Evolutionary conservation across 441 rosid genomes (phyloP), one percentile per base, ranked within the genome.

Genomic region (Bocquillonia castaneifolia): DNA sequence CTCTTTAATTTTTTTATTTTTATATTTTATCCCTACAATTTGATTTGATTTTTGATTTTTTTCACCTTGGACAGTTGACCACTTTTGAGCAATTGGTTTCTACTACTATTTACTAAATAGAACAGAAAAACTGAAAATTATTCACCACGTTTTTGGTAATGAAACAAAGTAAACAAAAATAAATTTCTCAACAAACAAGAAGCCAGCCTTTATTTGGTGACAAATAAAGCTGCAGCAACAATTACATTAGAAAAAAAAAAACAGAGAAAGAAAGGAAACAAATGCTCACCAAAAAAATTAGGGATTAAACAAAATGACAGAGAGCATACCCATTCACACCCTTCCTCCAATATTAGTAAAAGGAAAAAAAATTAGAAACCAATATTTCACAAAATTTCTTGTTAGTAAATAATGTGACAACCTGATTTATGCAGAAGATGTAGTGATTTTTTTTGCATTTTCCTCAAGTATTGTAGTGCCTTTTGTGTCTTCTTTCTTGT

Each of bases 391-490:
- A 74, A 66, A 69, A 60, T 52, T 7, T 60, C 40, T 52, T 58
- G 53, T 39, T 31, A 48, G 40, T 63, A 37, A 54, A 32, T 28
- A 55, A 47, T 10, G 6, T 31, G 31, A 42, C 36, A 20, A 44
- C 76, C 29, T 75, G 70, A 62, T 25, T 66, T 56, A 67, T 60
- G 70, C 59, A 17, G 74, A 53, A 52, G 70, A 42, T 40, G 13
- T 15, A 4, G 78, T 6, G 50, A 76, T 61, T 74, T 70, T 66
- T 66, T 64, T 77, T 56, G 66, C 83, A 71, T 73, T 42, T 26
- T 59, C 56, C 55, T 66, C 56, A 8, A 14, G 36, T n/a, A n/a
- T n/a, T 14, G 59, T 10, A 57, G 39, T 36, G 12, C 44, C 18
- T 32, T 47, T 23, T 34, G 25, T 22, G 2, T 57, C 42, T 57